Conservation (phyloP, 1,139 yeast species). For the Yamadazyma dushanensis region DNA sequence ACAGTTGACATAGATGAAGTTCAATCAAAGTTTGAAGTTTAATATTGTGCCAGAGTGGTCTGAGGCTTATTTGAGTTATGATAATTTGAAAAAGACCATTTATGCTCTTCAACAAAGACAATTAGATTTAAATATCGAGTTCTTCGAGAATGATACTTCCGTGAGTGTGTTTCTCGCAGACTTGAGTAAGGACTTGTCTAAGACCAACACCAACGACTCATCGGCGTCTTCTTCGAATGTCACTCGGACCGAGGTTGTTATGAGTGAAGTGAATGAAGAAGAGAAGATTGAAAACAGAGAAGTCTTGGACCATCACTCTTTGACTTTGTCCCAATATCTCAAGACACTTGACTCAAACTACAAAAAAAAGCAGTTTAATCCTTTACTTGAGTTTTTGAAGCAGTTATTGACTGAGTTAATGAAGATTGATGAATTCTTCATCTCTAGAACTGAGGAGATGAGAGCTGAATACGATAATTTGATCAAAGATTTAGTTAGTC, state of each 20-base stretch:
- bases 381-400: constrained; percentile 34
- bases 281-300: constrained; percentile 4
- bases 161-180: constrained; percentile 29
- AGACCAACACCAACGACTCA: constrained; percentile 8
- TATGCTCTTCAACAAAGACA: constrained; percentile 48
- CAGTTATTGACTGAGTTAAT: constrained; percentile 56
- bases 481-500: constrained; percentile 36
- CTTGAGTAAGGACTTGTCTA: constrained; percentile 6
- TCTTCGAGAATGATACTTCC: constrained; percentile 21
- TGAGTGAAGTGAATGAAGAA: constrained; percentile 6
- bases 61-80: constrained; percentile 64
- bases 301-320: not conserved
- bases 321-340: constrained; percentile 3
- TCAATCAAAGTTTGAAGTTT: constrained; percentile 70
- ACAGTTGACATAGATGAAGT: no score
- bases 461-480: constrained; percentile 46
- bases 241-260: constrained; percentile 10
- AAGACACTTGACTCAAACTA: constrained; percentile 5
- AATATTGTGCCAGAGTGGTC: constrained; percentile 85
- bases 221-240: constrained; percentile 6
- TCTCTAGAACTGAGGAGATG: constrained; percentile 48
- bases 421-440: constrained; percentile 59
- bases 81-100: constrained; percentile 60
- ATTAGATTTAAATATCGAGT: constrained; percentile 21
- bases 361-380: constrained; percentile 14